Percentiles rank a stretch among this genome's conserved stretches.
These are phyloP conservation scores for Achlya hypogyna DNA, from an alignment of 352 stramenopile species.

Conservation along the genomic window DNA sequence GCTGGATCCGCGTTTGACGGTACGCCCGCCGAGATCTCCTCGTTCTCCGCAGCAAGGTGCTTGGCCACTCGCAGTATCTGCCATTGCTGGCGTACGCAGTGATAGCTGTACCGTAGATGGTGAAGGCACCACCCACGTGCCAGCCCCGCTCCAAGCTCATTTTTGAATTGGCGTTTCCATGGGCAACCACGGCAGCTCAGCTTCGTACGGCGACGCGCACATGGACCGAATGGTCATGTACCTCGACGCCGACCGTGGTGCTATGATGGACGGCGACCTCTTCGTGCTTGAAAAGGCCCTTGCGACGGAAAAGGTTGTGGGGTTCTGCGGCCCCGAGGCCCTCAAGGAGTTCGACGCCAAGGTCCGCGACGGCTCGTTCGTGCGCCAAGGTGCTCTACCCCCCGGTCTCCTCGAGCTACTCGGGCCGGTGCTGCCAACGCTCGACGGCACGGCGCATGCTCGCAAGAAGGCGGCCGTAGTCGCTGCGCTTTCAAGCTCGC, in stretches of 20 bases:
- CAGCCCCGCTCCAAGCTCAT: background rate
- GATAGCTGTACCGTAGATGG: background rate
- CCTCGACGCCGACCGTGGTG: background rate
- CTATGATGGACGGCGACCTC: slow-evolving; percentile 4
- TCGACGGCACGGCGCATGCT: background rate
- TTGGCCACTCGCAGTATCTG: too few species aligned
- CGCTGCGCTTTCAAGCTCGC: background rate
- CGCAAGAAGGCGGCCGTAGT: background rate
- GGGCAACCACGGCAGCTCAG: background rate
- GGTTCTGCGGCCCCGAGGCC: slow-evolving; percentile 5
- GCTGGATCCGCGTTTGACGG: too few species aligned
- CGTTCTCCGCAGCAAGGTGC: too few species aligned
- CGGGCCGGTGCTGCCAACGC: slow-evolving; percentile 2
- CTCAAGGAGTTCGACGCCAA: slow-evolving; percentile 2
- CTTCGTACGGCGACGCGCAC: background rate
- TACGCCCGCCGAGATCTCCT: too few species aligned
- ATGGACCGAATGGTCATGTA: background rate
- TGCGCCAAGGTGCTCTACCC: slow-evolving; percentile 1
- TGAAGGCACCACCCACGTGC: background rate
- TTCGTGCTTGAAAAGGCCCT: slow-evolving; percentile 11
- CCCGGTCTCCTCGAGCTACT: slow-evolving; percentile 1
- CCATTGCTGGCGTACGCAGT: background rate
- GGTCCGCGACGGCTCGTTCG: background rate
- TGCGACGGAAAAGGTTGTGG: slow-evolving; percentile 4
- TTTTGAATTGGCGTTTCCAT: background rate